Conservation (phyloP, 768 basidiomycete genomes). For the Tulasnella calospora region DNA sequence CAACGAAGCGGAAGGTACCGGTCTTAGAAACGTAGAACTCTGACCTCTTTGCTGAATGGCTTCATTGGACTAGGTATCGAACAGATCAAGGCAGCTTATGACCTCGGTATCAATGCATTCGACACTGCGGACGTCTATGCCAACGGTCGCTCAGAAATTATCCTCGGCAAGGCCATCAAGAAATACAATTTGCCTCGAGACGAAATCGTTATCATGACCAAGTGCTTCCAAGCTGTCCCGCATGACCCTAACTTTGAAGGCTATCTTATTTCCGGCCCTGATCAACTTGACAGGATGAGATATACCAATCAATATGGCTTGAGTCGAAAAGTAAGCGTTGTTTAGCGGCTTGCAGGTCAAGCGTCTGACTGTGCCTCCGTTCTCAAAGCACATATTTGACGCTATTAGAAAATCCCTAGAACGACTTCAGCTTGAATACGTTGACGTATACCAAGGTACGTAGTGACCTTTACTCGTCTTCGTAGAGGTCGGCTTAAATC, state of each 20-base stretch:
- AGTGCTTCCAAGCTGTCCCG: conserved; percentile 37
- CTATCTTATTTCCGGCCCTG: conserved; percentile 10
- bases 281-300: conserved; percentile 22
- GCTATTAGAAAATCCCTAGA: conserved; percentile 41
- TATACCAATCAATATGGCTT: conserved; percentile 22
- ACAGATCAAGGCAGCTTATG: conserved; percentile 14
- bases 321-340: conserved; percentile 20
- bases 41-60: not conserved
- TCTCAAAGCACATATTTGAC: conserved; percentile 47
- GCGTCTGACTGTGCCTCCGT: not conserved
- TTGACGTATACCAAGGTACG: conserved; percentile 46
- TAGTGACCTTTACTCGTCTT: conserved; percentile 14
- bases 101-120: conserved; percentile 17
- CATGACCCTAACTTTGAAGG: not conserved
- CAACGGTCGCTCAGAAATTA: conserved; percentile 46
- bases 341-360: not conserved
- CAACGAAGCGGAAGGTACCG: not conserved
- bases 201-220: conserved; percentile 72
- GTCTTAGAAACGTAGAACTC: too few relatives aligned
- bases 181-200: conserved; percentile 43
- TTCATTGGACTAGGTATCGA: not conserved
- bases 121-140: conserved; percentile 10
- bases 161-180: conserved; percentile 69
- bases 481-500: conserved; percentile 42
- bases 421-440: conserved; percentile 44